Percentiles rank a stretch among this genome's conserved stretches.
These are phyloP conservation scores for Penicillium cataractarum DNA, from an alignment of 495 filamentous ascomycete genomes.

Conservation along the genomic window DNA sequence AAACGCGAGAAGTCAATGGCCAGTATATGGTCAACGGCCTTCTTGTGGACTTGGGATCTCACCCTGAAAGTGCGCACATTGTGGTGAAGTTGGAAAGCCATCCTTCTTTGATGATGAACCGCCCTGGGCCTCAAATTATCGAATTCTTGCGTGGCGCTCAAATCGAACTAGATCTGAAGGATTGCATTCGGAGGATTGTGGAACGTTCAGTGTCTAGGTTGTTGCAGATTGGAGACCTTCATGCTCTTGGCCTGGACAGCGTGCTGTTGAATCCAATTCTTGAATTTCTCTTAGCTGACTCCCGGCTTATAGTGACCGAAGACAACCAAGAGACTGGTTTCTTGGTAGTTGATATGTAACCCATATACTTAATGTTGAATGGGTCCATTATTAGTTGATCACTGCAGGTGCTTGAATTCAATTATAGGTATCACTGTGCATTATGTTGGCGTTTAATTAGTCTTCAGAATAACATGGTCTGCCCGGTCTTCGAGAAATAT, in stretches of 20 bases:
- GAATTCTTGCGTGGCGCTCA: constrained; percentile 34
- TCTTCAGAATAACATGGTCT: too few relatives aligned
- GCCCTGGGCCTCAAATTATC: constrained; percentile 32
- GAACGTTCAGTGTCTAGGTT: constrained; percentile 17
- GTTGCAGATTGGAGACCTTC: constrained; percentile 36
- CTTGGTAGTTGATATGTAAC: too few relatives aligned
- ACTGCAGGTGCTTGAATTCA: too few relatives aligned
- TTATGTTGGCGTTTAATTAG: too few relatives aligned
- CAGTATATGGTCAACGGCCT: neutral
- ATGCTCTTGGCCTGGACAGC: constrained; percentile 34
- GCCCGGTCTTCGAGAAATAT: too few relatives aligned
- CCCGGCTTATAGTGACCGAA: constrained; percentile 3
- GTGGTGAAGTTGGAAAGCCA: constrained; percentile 37
- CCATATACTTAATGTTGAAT: too few relatives aligned
- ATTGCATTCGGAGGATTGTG: constrained; percentile 41
- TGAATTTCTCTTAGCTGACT: constrained; percentile 50
- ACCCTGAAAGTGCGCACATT: constrained; percentile 10
- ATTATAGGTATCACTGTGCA: too few relatives aligned
- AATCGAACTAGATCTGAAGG: constrained; percentile 45
- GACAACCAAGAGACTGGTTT: neutral
- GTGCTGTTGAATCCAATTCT: constrained; percentile 42
- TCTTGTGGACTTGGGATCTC: constrained; percentile 6
- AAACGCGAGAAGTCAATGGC: neutral
- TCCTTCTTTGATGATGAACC: constrained; percentile 37
- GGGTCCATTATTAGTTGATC: too few relatives aligned